Evolutionary conservation across 306 rosid genomes (phyloP).

Genomic region (Quercus dentata): DNA sequence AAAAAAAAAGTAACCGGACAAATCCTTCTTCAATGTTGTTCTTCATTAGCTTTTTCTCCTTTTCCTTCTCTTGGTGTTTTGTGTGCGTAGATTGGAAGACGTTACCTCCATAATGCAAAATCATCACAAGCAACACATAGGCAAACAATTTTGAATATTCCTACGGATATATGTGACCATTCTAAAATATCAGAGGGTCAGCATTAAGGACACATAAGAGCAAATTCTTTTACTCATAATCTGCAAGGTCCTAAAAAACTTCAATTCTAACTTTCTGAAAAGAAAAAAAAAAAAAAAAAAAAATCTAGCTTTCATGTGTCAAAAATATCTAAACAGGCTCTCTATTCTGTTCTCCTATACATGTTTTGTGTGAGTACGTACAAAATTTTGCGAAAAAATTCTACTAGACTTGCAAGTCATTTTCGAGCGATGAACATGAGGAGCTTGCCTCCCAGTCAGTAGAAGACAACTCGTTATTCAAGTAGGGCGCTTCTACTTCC

Average conservation of each 20-base stretch:
- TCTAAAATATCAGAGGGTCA: constrained; percentile 9
- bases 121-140: neutral
- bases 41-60: neutral
- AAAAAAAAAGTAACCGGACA: neutral
- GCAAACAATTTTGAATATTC: neutral
- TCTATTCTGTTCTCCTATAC: neutral
- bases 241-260: neutral
- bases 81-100: neutral
- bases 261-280: neutral
- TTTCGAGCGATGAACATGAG: neutral
- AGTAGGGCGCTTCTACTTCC: constrained; percentile 31
- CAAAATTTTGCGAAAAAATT: constrained; percentile 7
- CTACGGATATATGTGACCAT: constrained; percentile 11
- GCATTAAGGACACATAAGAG: neutral
- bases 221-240: neutral
- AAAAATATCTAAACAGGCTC: neutral
- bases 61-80: neutral
- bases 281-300: no score
- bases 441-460: constrained; percentile 50
- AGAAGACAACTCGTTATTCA: constrained; percentile 34
- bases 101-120: neutral
- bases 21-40: neutral
- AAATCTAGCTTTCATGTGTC: neutral
- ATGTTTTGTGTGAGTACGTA: constrained; percentile 1
- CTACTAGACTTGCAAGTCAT: neutral